Evolutionary conservation across 2,329 filamentous ascomycete genomes (phyloP), one percentile per base, ranked within the genome.

Genomic region (Fusarium dlaminii): DNA sequence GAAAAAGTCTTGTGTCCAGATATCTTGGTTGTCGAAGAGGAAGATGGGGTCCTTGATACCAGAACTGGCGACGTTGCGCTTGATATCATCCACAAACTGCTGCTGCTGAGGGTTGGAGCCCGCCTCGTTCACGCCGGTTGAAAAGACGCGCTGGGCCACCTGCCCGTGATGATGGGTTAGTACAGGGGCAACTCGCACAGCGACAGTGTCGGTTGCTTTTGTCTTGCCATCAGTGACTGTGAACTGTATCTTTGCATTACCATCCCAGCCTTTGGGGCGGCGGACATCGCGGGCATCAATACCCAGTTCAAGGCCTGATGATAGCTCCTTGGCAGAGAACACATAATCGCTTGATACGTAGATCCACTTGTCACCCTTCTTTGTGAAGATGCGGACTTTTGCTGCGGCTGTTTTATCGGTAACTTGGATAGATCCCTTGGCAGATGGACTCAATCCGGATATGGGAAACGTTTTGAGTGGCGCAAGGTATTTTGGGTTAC

Each of bases 1-100:
- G 29, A 85, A 70, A 46, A 82, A 80, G 63, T 85, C 83, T 56
- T 85, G 83, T 1, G 79, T 79, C 84, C 83, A 85, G 24, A 72
- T 60, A 49, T 72, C 69, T 11, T 58, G 51, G 9, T 69, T 56
- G 4, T 46, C 37, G 45, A 72, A 72, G 13, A 72, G 18, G 36
- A 72, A 72, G 1, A 72, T 17, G 4, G 68, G 57, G 15, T 72
- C 69, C 2, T 56, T 72, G 14, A 72, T 65, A 9, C 69, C 69
- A 3, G 68, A 45, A 0, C 7, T 27, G 14, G 52, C 63, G 5
- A 68, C 43, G 6, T 72, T 72, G 6, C 61, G 37, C 17, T 63
- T 40, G 1, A 75, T 42, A 6, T 73, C 60, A 10, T 63, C 27
- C 1, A 70, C 20, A 4, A 63, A 76, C 5, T 39, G 43, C 9